Evolutionary conservation across 2,329 filamentous ascomycete genomes (phyloP), one percentile per base, ranked within the genome.

Genomic region (Xylaria sp.): DNA sequence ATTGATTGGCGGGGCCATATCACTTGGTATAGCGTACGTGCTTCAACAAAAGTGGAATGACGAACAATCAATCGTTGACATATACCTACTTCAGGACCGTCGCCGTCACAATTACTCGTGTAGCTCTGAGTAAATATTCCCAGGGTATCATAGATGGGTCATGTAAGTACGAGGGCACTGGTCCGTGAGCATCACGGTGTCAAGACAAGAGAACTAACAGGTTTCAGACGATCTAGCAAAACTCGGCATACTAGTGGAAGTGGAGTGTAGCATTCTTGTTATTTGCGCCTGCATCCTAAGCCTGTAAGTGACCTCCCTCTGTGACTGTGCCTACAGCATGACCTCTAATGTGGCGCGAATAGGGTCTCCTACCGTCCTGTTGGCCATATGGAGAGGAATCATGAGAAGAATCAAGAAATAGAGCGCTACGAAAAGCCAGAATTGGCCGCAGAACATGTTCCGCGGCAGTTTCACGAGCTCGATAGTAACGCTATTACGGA

Each of bases 371-470:
- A 21, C 21, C 59, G 37, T 29, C 35, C 47, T 4, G 13, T 62
- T 8, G n/a, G 10, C 16, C 2, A n/a, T 42, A 3, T 53, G 29
- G 59, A 53, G 23, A 23, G 53, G 32, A 53, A 21, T 13, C 2
- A 21, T 42, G 47, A 44, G 32, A 29, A 62, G 32, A 53, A 21
- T 21, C 2, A 29, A 21, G 59, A 21, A 29, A 23, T 37, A 29
- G 59, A 12, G 32, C 59, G 47, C 40, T 62, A 53, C 29, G 59
- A 61, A 32, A 61, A 61, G 51, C 59, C 59, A 12, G 59, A 61
- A n/a, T 40, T 61, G 9, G n/a, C 47, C 9, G 59, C 59, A n/a
- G 59, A 61, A 18, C 9, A 27, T 61, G 6, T 51, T 12, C 58
- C 32, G 16, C 44, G 44, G 44, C 44, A 40, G 51, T 16, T 51